Percentiles rank a stretch among this genome's conserved stretches.
These are phyloP conservation scores for Aureobasidium vineae DNA, from an alignment of 2,329 filamentous ascomycete genomes.

Conservation along the genomic window DNA sequence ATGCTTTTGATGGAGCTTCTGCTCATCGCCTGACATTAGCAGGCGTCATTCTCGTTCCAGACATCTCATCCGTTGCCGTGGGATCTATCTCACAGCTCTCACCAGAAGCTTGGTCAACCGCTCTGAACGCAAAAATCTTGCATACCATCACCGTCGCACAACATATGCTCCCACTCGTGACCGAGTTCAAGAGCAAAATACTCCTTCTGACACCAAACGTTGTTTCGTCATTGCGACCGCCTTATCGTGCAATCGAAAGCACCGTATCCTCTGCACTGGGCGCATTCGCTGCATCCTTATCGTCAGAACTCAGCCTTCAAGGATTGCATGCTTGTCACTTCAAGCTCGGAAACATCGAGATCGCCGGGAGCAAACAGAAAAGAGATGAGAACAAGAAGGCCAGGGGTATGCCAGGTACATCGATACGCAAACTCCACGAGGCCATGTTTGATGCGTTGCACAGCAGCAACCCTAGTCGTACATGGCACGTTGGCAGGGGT, in stretches of 20 bases:
- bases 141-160: slow-evolving; percentile 87
- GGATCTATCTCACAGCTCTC: slow-evolving; percentile 83
- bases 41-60: slow-evolving; percentile 80
- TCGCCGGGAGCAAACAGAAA: slow-evolving; percentile 53
- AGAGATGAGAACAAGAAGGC: slow-evolving; percentile 47
- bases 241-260: slow-evolving; percentile 82
- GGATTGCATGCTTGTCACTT: slow-evolving; percentile 80
- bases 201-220: slow-evolving; percentile 77
- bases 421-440: slow-evolving; percentile 75
- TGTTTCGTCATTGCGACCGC: slow-evolving; percentile 73
- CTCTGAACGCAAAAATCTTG: slow-evolving; percentile 87
- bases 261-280: slow-evolving; percentile 83
- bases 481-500: slow-evolving; percentile 79
- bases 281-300: slow-evolving; percentile 77
- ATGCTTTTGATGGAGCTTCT: slow-evolving; percentile 71
- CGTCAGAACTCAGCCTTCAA: slow-evolving; percentile 73
- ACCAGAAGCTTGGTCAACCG: slow-evolving; percentile 79
- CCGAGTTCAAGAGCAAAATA: slow-evolving; percentile 61
- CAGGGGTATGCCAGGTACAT: slow-evolving; percentile 59
- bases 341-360: slow-evolving; percentile 88
- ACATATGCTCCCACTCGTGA: slow-evolving; percentile 65
- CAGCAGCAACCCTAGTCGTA: slow-evolving; percentile 56
- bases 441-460: slow-evolving; percentile 88
- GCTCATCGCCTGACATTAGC: slow-evolving; percentile 73
- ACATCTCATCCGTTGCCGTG: slow-evolving; percentile 59